Percentiles rank a stretch among this genome's conserved stretches.
Conservation (phyloP, 2,329 filamentous ascomycete species). For the Cryphonectria carpinicola region DNA sequence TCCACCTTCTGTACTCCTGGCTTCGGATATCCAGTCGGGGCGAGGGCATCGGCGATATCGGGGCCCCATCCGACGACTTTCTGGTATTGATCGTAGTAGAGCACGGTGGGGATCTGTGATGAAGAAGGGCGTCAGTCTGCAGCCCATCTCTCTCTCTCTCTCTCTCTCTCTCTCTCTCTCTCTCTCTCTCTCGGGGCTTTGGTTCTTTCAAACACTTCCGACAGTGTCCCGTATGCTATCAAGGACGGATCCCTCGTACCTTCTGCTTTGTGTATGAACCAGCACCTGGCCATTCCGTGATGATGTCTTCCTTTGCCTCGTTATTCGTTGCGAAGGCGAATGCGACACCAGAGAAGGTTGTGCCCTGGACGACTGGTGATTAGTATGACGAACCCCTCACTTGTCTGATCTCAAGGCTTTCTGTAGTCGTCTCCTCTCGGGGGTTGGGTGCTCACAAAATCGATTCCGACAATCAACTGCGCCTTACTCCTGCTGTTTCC, state of each 20-base stretch:
- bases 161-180: too few relatives aligned
- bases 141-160: too few relatives aligned
- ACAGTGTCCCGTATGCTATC: neutral
- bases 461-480: slow-evolving; percentile 97
- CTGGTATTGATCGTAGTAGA: slow-evolving; percentile 99
- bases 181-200: too few relatives aligned
- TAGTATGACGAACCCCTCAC: slow-evolving; percentile 10
- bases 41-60: slow-evolving; percentile 94
- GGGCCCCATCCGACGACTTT: slow-evolving; percentile 99
- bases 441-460: slow-evolving; percentile 72
- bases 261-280: slow-evolving; percentile 99
- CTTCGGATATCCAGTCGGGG: slow-evolving; percentile 96
- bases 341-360: slow-evolving; percentile 96
- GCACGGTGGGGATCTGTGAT: slow-evolving; percentile 89
- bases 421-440: neutral
- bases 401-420: too few relatives aligned
- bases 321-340: slow-evolving; percentile 98
- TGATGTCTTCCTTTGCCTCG: slow-evolving; percentile 97
- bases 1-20: slow-evolving; percentile 98
- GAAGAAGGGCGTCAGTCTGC: neutral
- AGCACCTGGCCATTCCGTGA: slow-evolving; percentile 97
- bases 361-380: slow-evolving; percentile 63
- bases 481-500: slow-evolving; percentile 89
- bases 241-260: slow-evolving; percentile 54
- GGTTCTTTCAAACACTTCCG: neutral